A percentile compares a stretch with the other conserved stretches of the same genome.
These are phyloP conservation scores for Terfezia boudieri DNA, from an alignment of 495 filamentous ascomycete genomes.

Conservation along the genomic window DNA sequence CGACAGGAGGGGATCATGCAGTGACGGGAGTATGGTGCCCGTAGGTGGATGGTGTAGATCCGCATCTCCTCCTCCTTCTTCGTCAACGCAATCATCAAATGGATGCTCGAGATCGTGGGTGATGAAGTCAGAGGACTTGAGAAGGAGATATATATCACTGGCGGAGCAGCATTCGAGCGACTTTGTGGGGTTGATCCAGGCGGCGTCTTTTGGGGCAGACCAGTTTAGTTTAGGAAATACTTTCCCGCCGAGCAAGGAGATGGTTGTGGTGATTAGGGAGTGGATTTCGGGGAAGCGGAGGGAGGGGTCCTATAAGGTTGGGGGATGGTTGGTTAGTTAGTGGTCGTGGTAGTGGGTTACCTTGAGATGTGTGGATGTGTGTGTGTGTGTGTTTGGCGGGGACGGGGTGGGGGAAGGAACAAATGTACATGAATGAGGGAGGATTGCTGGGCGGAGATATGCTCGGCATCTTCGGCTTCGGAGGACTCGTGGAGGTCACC, in stretches of 20 bases:
- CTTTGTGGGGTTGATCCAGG: conserved; percentile 82
- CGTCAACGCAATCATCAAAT: conserved; percentile 51
- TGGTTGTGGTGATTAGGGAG: conserved; percentile 45
- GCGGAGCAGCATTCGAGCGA: conserved; percentile 67
- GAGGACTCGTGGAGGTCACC: conserved; percentile 22
- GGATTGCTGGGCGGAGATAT: neutral
- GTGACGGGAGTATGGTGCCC: conserved; percentile 1
- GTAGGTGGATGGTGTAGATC: neutral
- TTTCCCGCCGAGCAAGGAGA: conserved; percentile 55
- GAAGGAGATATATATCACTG: conserved; percentile 77
- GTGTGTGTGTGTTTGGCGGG: no score
- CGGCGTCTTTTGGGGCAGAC: conserved; percentile 89
- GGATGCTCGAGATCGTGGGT: conserved; percentile 86
- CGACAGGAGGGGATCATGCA: neutral
- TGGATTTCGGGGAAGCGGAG: conserved; percentile 45
- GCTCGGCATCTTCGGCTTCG: conserved; percentile 20
- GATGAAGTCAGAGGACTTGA: conserved; percentile 84
- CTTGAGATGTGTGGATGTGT: no score
- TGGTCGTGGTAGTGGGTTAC: no score
- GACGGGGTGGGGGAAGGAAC: no score
- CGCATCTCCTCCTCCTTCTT: neutral
- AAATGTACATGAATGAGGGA: neutral
- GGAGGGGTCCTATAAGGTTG: conserved; percentile 12
- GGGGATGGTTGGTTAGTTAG: no score
- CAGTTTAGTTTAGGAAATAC: conserved; percentile 90